Evolutionary conservation across 1,284 basidiomycete species (phyloP), one percentile per base, ranked within the genome.

Genomic region (Microbotryum intermedium): DNA sequence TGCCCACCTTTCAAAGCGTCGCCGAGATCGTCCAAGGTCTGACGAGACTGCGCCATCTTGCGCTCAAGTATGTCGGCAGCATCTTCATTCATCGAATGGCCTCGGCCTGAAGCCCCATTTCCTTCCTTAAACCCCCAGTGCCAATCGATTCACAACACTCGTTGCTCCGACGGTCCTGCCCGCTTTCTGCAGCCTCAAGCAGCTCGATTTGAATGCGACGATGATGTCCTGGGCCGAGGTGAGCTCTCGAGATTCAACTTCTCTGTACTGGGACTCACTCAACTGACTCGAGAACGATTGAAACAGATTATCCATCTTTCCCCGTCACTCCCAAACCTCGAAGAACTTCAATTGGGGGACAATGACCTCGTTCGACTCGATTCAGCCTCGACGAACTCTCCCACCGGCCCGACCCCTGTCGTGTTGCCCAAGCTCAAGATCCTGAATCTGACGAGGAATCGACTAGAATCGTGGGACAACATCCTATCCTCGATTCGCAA

Each of bases 381-480:
- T 20, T 5, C 23, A 10, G 1, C 26, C 6, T 70, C 69, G 28
- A 49, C 69, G 50, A 60, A 66, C 58, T 60, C 66, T 39, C 50
- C 53, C 57, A 54, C 52, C 29, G 53, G 67, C 42, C 50, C 53
- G 11, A 53, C 60, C 7, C 26, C 29, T 39, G 20, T 59, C 26
- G 50, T 39, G 18, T 11, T 68, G 34, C 54, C 60, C 16, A 68
- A 76, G 21, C 72, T 90, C 43, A 74, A 78, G 53, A 77, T 77
- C 28, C 74, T 95, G 60, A 91, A 90, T 72, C 76, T 95, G 34
- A 87, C 89, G 68, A 80, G 79, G 49, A 94, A 94, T 76, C 61
- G 74, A 11, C 78, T 89, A 34, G 69, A 70, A 3, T 76, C 82
- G 62, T 92, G 88, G 87, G 65, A 70, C 29, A 76, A 80, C 52